Evolutionary conservation across 177 flowering plant genomes (phyloP).

Genomic region (Vitis hybrid): DNA sequence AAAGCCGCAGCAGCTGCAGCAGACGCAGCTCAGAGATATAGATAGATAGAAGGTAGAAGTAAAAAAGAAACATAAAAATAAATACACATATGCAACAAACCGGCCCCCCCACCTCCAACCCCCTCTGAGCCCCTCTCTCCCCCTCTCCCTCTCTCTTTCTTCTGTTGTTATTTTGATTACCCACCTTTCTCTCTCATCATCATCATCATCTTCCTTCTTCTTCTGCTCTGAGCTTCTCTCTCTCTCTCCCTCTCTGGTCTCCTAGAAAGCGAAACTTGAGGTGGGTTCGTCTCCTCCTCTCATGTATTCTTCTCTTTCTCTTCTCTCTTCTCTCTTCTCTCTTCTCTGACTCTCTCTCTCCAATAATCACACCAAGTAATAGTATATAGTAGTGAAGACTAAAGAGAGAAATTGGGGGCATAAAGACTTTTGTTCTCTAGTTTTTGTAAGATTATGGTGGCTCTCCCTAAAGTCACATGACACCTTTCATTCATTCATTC

Average conservation of each 20-base stretch:
- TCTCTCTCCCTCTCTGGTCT: constrained; percentile 11
- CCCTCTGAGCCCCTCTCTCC: neutral
- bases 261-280: constrained; percentile 26
- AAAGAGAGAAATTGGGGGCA: constrained; percentile 10
- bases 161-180: constrained; percentile 6
- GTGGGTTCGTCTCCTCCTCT: constrained; percentile 27
- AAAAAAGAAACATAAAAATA: neutral
- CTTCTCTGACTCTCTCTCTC: constrained; percentile 18
- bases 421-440: constrained; percentile 27
- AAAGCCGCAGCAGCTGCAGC: neutral
- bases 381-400: neutral
- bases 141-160: constrained; percentile 4
- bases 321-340: neutral
- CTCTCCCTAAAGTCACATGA: constrained; percentile 27
- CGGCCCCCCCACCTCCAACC: constrained; percentile 11
- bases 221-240: constrained; percentile 7
- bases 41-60: neutral
- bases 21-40: no score
- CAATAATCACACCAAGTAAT: constrained; percentile 20
- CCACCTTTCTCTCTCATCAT: constrained; percentile 18
- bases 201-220: constrained; percentile 14
- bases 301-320: constrained; percentile 7
- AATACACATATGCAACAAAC: constrained; percentile 13
- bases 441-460: constrained; percentile 20
- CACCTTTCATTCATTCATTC: constrained; percentile 17